Evolutionary conservation across 2,329 filamentous ascomycete species (phyloP).

Genomic region (Trichoderma lentiforme): DNA sequence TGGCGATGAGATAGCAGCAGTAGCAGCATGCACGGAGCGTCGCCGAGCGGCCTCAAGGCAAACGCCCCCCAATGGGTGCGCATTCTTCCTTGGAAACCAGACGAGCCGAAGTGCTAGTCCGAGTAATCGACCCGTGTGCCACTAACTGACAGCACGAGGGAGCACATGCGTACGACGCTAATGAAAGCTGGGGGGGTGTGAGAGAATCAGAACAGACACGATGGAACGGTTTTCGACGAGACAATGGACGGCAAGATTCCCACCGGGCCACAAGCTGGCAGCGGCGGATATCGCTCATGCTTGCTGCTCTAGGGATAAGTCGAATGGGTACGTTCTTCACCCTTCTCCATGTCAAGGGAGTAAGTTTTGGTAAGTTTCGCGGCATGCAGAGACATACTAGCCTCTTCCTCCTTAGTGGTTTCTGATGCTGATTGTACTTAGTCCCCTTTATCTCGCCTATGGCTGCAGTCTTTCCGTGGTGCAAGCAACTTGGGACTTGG

Average conservation of each 20-base stretch:
- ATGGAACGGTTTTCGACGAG: slow-evolving; percentile 8
- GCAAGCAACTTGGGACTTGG: neutral
- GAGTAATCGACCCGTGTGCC: slow-evolving; percentile 8
- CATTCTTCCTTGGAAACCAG: slow-evolving; percentile 1
- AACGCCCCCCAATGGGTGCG: neutral
- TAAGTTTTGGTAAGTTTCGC: neutral
- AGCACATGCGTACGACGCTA: slow-evolving; percentile 7
- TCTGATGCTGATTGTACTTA: slow-evolving; percentile 7
- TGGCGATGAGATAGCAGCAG: slow-evolving; percentile 15
- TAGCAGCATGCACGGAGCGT: neutral
- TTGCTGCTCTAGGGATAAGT: neutral
- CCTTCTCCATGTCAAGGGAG: neutral
- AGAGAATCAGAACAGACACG: neutral
- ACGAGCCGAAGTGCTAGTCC: neutral
- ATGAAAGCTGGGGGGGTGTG: slow-evolving; percentile 11
- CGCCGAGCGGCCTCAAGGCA: neutral
- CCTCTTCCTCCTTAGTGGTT: slow-evolving; percentile 7
- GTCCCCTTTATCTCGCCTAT: slow-evolving; percentile 1
- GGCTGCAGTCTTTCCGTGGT: neutral
- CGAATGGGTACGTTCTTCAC: neutral
- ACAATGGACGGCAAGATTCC: neutral
- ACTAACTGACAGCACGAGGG: slow-evolving; percentile 4
- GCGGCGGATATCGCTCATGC: neutral
- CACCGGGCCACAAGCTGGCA: neutral
- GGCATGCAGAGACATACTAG: slow-evolving; percentile 4